These are phyloP conservation scores for Auricularia cornea DNA, from an alignment of 768 basidiomycete genomes.

Conservation along the genomic window DNA sequence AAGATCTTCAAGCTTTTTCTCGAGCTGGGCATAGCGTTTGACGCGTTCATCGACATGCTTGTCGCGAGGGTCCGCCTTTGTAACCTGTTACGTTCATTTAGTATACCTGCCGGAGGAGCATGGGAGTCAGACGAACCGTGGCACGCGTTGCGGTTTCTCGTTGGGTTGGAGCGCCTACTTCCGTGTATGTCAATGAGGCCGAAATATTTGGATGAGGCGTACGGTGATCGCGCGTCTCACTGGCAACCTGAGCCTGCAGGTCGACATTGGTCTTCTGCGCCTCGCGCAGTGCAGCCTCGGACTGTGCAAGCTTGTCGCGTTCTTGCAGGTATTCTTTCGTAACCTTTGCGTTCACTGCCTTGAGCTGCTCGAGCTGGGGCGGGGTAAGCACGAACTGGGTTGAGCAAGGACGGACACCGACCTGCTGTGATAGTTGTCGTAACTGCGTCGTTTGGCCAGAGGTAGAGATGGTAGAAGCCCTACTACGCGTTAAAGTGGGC, in stretches of 20 bases:
- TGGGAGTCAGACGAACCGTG: no score
- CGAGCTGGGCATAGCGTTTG: slow-evolving; percentile 5
- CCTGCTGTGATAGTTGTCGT: background rate
- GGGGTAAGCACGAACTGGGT: background rate
- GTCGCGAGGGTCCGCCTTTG: background rate
- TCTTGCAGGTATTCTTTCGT: background rate
- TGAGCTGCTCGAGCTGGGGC: background rate
- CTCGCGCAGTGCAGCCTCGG: background rate
- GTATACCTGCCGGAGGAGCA: no score
- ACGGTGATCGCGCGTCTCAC: background rate
- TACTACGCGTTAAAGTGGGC: background rate
- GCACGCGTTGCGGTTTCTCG: background rate
- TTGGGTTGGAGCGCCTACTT: background rate
- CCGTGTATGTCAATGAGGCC: no score
- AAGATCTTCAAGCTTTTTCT: slow-evolving; percentile 49
- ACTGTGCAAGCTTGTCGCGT: background rate
- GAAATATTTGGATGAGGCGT: background rate
- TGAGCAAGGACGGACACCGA: background rate
- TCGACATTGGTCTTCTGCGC: background rate
- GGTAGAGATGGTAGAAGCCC: background rate
- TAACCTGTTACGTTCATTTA: background rate
- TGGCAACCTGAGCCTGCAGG: background rate
- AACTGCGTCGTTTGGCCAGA: background rate
- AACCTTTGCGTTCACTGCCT: background rate
- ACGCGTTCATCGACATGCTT: slow-evolving; percentile 6